Evolutionary conservation across 345 rosid genomes (phyloP).

Genomic region (Erysimum cheiranthoides): DNA sequence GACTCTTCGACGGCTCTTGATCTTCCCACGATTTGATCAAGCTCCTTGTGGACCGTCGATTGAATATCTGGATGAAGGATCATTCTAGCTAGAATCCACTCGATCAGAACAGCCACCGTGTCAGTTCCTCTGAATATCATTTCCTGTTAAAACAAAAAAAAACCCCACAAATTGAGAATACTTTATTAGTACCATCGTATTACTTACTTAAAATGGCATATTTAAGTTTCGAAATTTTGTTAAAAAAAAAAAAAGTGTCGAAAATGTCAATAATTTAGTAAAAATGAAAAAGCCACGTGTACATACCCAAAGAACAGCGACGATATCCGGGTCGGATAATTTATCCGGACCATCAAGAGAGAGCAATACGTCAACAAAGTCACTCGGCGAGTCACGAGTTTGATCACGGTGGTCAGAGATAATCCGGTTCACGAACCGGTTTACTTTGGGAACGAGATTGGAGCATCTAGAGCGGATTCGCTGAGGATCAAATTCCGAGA

Average conservation of each 20-base stretch:
- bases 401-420: constrained; percentile 59
- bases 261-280: neutral
- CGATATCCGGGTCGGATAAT: constrained; percentile 62
- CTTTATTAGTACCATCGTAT: neutral
- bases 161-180: neutral
- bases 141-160: constrained; percentile 55
- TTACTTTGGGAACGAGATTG: constrained; percentile 66
- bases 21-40: constrained; percentile 66
- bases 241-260: too few species aligned
- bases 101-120: constrained; percentile 86
- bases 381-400: constrained; percentile 41
- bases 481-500: constrained; percentile 66
- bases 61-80: constrained; percentile 67
- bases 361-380: constrained; percentile 73
- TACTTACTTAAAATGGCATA: constrained; percentile 27
- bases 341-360: constrained; percentile 63
- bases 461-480: constrained; percentile 71
- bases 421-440: constrained; percentile 63
- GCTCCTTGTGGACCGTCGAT: constrained; percentile 71
- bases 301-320: constrained; percentile 86
- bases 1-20: constrained; percentile 64
- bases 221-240: too few species aligned
- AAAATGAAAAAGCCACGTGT: constrained; percentile 20
- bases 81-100: constrained; percentile 92
- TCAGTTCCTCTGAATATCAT: constrained; percentile 94